Evolutionary conservation across 108 stramenopile genomes (phyloP).

Genomic region (Cyclotella baltica): DNA sequence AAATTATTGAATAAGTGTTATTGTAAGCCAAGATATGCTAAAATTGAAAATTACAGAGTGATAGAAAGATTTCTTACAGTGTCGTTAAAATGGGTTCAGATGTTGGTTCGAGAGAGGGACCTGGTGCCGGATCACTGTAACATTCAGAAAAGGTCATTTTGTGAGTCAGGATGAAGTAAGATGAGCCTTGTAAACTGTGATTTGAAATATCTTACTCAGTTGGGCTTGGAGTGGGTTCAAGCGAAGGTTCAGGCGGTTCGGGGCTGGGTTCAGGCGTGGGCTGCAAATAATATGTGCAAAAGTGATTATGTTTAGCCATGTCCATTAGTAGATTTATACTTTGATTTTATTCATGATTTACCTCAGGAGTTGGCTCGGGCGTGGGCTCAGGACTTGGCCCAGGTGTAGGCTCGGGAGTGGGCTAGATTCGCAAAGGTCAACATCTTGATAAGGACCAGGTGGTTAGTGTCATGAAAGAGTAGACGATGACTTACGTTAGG

Average conservation of each 20-base stretch:
- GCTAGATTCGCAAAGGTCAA: no score
- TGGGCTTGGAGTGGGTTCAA: background rate
- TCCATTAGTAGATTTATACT: no score
- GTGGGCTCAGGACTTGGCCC: constrained; percentile 1
- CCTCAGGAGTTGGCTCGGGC: background rate
- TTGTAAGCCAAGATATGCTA: background rate
- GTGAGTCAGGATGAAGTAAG: background rate
- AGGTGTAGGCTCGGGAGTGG: constrained; percentile 10
- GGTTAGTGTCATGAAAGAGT: background rate
- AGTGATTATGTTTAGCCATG: no score
- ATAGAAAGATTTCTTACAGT: background rate
- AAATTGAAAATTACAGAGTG: background rate
- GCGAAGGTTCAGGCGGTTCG: background rate
- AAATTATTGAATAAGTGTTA: no score
- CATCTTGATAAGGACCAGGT: background rate
- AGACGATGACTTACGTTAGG: background rate
- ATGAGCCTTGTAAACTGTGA: background rate
- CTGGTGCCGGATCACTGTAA: background rate
- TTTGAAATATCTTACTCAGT: background rate
- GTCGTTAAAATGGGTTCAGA: background rate
- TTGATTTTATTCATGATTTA: no score
- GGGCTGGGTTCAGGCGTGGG: constrained; percentile 3
- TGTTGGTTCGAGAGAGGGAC: background rate
- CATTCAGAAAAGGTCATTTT: background rate
- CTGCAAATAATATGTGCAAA: no score